phyloP scores from a whole-genome alignment of 2,329 filamentous ascomycete species.

The Sporothrix brasiliensis region DNA sequence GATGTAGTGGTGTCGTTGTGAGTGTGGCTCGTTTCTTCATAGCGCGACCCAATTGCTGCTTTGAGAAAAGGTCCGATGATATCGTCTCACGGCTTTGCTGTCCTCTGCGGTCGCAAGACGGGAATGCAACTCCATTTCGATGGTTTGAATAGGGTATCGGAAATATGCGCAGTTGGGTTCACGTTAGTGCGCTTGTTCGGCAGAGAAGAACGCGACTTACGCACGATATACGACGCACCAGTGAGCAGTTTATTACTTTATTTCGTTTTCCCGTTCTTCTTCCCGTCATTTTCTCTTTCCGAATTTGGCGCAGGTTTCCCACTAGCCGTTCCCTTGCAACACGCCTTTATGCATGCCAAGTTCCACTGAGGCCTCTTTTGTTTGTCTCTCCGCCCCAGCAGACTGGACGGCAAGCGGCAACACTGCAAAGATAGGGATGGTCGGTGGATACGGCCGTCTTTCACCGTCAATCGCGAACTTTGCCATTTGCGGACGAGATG shows the following conservation, averaged over 20 bases:
- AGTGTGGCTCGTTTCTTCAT: too few species aligned
- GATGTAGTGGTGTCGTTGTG: background rate
- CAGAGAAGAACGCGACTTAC: too few species aligned
- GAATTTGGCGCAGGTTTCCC: background rate
- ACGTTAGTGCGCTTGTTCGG: too few species aligned
- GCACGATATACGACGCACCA: background rate
- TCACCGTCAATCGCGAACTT: background rate
- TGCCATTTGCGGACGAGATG: constrained; percentile 14
- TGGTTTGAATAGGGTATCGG: background rate
- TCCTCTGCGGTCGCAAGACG: background rate
- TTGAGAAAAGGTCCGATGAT: background rate
- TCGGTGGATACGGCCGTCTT: background rate
- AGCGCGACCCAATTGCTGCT: background rate
- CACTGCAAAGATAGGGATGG: background rate
- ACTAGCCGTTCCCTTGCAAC: background rate
- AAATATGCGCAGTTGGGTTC: background rate
- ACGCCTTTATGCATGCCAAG: constrained; percentile 17
- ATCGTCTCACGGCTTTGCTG: background rate
- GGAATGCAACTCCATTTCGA: background rate
- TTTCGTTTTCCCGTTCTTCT: background rate
- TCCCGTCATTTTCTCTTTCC: background rate
- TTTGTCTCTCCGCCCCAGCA: background rate
- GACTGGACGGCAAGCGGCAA: background rate
- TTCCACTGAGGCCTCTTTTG: background rate
- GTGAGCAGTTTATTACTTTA: constrained; percentile 9